Percentiles rank a stretch among this genome's conserved stretches.
phyloP scores from a whole-genome alignment of 441 rosid species.

The Metrosideros polymorpha region DNA sequence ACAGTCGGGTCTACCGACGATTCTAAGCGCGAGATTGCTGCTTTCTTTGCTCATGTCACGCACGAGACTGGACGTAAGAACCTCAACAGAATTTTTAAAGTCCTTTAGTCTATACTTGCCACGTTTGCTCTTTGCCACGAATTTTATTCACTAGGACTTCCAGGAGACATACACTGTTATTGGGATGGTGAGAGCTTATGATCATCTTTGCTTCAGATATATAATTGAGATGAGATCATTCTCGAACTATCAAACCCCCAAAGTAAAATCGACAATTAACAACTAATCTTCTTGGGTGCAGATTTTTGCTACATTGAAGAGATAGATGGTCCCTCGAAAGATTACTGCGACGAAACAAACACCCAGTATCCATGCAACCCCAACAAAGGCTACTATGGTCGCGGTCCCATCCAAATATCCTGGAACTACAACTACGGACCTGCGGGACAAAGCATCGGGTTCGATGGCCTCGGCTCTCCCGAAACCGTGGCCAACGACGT shows the following conservation, averaged over 20 bases:
- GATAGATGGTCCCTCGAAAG: constrained; percentile 7
- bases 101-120: background rate
- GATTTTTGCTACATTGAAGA: constrained; percentile 25
- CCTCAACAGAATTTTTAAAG: background rate
- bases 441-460: constrained; percentile 21
- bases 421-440: constrained; percentile 28
- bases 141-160: background rate
- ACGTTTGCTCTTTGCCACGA: background rate
- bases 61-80: constrained; percentile 34
- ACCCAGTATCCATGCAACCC: background rate
- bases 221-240: background rate
- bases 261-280: background rate
- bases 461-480: constrained; percentile 42
- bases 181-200: background rate
- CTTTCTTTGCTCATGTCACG: constrained; percentile 38
- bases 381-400: constrained; percentile 10
- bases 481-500: constrained; percentile 51
- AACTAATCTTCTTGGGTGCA: background rate
- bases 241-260: background rate
- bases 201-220: background rate
- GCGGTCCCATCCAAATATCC: constrained; percentile 19
- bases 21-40: constrained; percentile 34
- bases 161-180: too few species aligned
- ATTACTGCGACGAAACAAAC: background rate
- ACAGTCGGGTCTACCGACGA: constrained; percentile 12